Evolutionary conservation across 2,329 filamentous ascomycete genomes (phyloP), one percentile per base, ranked within the genome.

Genomic region (Epichloe scottii): DNA sequence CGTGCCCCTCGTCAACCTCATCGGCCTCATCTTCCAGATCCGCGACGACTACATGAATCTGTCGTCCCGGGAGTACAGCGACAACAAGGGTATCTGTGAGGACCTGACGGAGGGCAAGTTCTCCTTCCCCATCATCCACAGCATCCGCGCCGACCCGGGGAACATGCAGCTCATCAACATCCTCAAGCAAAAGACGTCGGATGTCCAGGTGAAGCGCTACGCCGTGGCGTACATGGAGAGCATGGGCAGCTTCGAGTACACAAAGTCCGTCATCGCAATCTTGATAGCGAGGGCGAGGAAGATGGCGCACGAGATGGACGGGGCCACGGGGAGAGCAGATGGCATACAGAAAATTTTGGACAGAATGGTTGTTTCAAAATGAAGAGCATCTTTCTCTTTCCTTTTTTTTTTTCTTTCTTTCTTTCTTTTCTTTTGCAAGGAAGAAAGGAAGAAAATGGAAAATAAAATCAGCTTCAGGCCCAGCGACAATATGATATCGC

Each of bases 61-160:
- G 42, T 79, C 77, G 33, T 79, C 76, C 17, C 72, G 71, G n/a
- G 76, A 82, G 61, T 96, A 96, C 73, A 83, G 82, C 38, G 75
- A 85, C 56, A 91, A 95, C 68, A 97, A 97, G 72, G 93, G 91
- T 47, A 79, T 95, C 59, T 95, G 88, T 67, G 91, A 97, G 71
- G 93, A 97, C 68, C 71, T 97, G 59, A 96, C 89, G 1, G 93
- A 97, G 71, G 91, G 91, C 56, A 97, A 97, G 75, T 96, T 96
- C 72, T 91, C 85, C 26, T 96, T 96, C 65, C 89, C 90, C 40
- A 84, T 97, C 61, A 95, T 97, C 61, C 91, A 97, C 71, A 85
- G 86, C 65, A 94, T 97, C 59, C 86, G 87, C 54, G 72, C 84
- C 53, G 79, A 89, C 63, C 87, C 80, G 17, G 69, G 72, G 33